These are phyloP conservation scores for Aspergillus neoniger DNA, from an alignment of 2,329 filamentous ascomycete genomes.

Conservation along the genomic window DNA sequence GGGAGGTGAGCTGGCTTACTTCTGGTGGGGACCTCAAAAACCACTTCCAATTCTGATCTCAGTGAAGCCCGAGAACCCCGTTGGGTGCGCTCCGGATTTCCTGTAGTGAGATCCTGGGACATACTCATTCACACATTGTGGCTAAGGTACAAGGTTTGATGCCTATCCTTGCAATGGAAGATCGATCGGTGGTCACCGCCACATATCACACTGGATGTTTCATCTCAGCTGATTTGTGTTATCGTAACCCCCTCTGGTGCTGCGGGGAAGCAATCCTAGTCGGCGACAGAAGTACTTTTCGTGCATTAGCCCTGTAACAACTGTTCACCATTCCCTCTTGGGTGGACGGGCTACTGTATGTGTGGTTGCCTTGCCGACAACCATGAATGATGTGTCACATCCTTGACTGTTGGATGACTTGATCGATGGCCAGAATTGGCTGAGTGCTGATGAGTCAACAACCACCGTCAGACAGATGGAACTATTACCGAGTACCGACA, in stretches of 20 bases:
- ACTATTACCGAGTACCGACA: not conserved
- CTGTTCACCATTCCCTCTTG: conserved; percentile 10
- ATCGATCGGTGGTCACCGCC: conserved; percentile 11
- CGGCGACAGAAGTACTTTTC: conserved; percentile 8
- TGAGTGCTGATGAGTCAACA: conserved; percentile 6
- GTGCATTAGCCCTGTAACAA: conserved; percentile 24
- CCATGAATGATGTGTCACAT: conserved; percentile 22
- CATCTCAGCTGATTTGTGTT: conserved; percentile 8
- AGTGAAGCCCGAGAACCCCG: not conserved
- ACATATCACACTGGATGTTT: conserved; percentile 7
- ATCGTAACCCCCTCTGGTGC: not conserved
- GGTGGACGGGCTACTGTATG: conserved; percentile 20
- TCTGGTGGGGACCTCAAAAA: not conserved
- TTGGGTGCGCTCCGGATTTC: not conserved
- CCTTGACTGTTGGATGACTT: not conserved
- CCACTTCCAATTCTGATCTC: not conserved
- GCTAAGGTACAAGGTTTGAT: not conserved
- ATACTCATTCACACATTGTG: not conserved
- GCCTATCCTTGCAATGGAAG: conserved; percentile 7
- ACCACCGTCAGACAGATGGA: not conserved
- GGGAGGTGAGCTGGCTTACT: not conserved
- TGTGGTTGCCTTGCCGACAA: conserved; percentile 20
- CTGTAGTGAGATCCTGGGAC: not conserved
- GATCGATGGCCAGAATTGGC: not conserved
- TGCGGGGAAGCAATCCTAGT: conserved; percentile 9